Base-by-base conservation (phyloP, 768 basidiomycete genomes). In the Pholiota conissans region DNA sequence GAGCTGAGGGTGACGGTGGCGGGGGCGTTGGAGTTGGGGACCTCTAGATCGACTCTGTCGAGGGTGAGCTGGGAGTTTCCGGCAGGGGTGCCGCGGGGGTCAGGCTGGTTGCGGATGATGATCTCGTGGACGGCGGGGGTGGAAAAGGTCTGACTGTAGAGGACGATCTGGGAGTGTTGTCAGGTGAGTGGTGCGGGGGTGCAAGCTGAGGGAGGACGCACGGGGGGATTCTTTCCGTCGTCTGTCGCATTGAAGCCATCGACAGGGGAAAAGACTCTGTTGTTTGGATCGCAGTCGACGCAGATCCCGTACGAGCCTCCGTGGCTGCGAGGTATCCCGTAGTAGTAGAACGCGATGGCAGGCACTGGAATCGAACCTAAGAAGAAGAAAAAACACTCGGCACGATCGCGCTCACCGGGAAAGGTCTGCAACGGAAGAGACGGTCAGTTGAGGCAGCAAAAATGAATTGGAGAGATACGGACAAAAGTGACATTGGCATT, bases 401-500 rank as follows among this genome's bases (percentile, higher is more conserved):
- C n/a, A n/a, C 4, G 37, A n/a, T 2, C 18, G 22, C 10, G 42
- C 63, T 58, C 26, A 62, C 62, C 32, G 18, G 61, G 61, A 56
- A 59, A 60, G 9, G 64, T 59, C 61, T 63, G 42, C 26, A 42
- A 42, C 10, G 18, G 16, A 30, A 46, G n/a, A 54, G 7, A 13
- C 6, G 2, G 13, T 45, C 7, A 54, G 26, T 20, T 6, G n/a
- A 22, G 16, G 5, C 13, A 14, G 16, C 3, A 28, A 16, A n/a
- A 20, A 2, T 11, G 27, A 35, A 16, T 2, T n/a, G 16, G 16
- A 18, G 14, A 37, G 42, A 20, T 24, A 62, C 71, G 53, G 13
- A 73, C 70, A 40, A 73, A 72, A 6, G 69, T 70, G 0, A 72
- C 65, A 59, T 63, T 72, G 3, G 67, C 70, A 37, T 63, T 65